phyloP scores from a whole-genome alignment of 306 rosid genomes.

The Alnus rubra region DNA sequence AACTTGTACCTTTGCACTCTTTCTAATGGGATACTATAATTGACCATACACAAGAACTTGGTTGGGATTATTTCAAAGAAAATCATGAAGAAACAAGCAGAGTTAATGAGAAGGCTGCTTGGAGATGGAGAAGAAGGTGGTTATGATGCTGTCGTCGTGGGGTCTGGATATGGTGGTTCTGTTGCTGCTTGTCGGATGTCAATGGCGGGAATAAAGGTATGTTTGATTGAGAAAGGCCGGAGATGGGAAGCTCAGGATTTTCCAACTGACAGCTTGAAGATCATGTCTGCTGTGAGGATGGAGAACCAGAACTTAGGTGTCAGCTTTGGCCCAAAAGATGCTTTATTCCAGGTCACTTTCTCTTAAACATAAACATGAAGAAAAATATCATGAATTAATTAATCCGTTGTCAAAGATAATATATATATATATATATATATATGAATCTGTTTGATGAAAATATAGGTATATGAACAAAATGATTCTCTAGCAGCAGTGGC shows the following conservation, averaged over 20 bases:
- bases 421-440: background rate
- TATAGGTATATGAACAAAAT: conserved; percentile 29
- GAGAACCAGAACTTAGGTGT: conserved; percentile 31
- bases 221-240: conserved; percentile 35
- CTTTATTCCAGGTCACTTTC: conserved; percentile 28
- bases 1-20: background rate
- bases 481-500: conserved; percentile 36
- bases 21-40: background rate
- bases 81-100: conserved; percentile 6
- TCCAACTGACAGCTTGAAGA: conserved; percentile 31
- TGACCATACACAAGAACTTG: background rate
- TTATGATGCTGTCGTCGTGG: conserved; percentile 40
- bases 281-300: conserved; percentile 28
- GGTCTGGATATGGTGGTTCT: conserved; percentile 42
- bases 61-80: background rate
- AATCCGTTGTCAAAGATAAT: too few relatives aligned
- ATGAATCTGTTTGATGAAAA: conserved; percentile 12
- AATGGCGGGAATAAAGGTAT: conserved; percentile 32
- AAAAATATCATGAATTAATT: background rate
- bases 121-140: conserved; percentile 26
- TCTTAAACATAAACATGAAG: background rate
- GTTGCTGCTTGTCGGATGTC: conserved; percentile 42
- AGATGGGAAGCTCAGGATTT: conserved; percentile 42
- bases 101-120: conserved; percentile 3
- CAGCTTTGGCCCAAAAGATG: conserved; percentile 44